Percentiles rank a stretch among this genome's conserved stretches.
These are phyloP conservation scores for Talaromyces marneffei DNA, from an alignment of 2,329 filamentous ascomycete species.

Conservation along the genomic window DNA sequence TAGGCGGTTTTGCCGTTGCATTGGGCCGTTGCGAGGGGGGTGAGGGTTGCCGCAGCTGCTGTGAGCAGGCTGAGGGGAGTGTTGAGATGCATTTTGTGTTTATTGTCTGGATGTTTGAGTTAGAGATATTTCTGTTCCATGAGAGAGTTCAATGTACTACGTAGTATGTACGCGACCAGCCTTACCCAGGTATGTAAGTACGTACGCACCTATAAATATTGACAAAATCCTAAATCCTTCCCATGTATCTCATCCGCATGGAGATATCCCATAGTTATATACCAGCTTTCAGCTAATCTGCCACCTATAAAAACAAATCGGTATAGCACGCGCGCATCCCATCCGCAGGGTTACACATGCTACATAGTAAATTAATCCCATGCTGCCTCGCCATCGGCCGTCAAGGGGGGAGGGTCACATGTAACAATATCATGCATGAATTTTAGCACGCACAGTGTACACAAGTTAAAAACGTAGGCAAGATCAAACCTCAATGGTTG, in stretches of 20 bases:
- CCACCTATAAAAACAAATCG: not conserved
- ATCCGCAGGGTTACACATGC: conserved; percentile 3
- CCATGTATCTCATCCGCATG: not conserved
- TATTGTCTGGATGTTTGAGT: not conserved
- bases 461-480: not conserved
- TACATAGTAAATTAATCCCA: not conserved
- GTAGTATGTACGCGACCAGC: not conserved
- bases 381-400: not conserved
- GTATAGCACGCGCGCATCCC: not conserved
- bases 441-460: not conserved
- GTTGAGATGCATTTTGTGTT: not conserved
- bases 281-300: not conserved
- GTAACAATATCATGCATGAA: not conserved
- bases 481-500: not conserved
- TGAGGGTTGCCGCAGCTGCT: not conserved
- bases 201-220: not conserved
- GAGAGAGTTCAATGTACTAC: no score
- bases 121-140: not conserved
- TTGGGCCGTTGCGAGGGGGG: conserved; percentile 9
- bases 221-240: not conserved
- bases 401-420: not conserved
- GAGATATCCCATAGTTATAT: not conserved
- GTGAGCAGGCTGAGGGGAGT: conserved; percentile 1
- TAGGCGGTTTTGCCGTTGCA: conserved; percentile 57
- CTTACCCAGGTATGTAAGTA: not conserved